Base-by-base conservation (phyloP, 352 stramenopile species). In the Globisporangium paroecandrum region DNA sequence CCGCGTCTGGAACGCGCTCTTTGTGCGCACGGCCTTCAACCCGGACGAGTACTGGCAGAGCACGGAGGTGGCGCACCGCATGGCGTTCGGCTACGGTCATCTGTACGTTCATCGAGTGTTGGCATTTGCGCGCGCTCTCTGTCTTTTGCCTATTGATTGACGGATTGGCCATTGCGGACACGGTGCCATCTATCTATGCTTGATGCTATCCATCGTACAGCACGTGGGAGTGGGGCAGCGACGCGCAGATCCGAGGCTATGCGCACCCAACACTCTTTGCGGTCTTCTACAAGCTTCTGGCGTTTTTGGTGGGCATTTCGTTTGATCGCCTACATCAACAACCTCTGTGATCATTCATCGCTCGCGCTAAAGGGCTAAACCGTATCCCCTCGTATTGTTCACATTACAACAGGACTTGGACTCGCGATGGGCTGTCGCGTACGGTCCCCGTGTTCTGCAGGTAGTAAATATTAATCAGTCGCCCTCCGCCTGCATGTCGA, bases 41-140 rank as follows among this genome's bases (percentile, higher is more conserved):
- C 85, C 89, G 22, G 89, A 97, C 66, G 89, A 97, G 74, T 97
- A 90, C 75, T 97, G 89, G 89, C 89, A 97, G 70, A 91, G 88
- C 65, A 88, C 85, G 1, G 89, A 97, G 72, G 87, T 97, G 38
- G 89, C 89, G 57, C 89, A 97, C 57, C 83, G 75, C 54, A 71
- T 96, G 55, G 89, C 91, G n/a, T 97, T 95, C 70, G 85, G 82
- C 63, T 93, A 96, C 58, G 87, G 89, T 53, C 77, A 96, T 41
- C 57, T 95, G 87, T 95, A 64, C 54, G 87, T 72, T 15, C 20
- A 8, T n/a, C 47, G 18, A 27, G 4, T 25, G n/a, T 34, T 22
- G 22, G 22, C 68, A 34, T 54, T 29, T 60, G 62, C 18, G 24
- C 12, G 1, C 12, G 10, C 9, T 43, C 36, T 43, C 36, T 43